These are phyloP conservation scores for Zygosaccharomyces kombuchaensis DNA, from an alignment of 805 yeast species.

Conservation along the genomic window DNA sequence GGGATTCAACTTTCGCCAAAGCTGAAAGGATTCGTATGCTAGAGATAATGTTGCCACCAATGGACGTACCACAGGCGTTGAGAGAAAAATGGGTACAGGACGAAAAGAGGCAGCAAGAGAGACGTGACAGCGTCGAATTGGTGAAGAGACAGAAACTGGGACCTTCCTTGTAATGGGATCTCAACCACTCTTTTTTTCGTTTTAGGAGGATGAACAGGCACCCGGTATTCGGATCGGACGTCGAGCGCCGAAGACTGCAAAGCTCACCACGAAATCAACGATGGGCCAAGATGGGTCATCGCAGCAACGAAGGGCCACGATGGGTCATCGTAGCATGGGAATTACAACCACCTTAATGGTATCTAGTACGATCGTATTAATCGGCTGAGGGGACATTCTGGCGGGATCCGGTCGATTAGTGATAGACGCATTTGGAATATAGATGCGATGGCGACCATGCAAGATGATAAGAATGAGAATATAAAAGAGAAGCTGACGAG, in stretches of 20 bases:
- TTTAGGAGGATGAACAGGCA: not conserved
- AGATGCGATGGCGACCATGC: not conserved
- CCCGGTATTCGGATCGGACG: not conserved
- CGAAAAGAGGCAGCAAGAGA: conserved; percentile 20
- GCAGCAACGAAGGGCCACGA: not conserved
- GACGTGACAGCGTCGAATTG: not conserved
- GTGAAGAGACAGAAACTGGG: conserved; percentile 2
- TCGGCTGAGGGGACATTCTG: not conserved
- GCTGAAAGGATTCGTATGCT: conserved; percentile 48
- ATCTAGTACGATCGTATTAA: not conserved
- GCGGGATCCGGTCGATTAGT: not conserved
- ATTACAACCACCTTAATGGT: not conserved
- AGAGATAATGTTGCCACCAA: conserved; percentile 52
- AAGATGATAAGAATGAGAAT: not conserved
- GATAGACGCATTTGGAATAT: not conserved
- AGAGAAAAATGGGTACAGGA: conserved; percentile 28
- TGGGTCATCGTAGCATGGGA: not conserved
- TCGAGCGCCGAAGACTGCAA: not conserved
- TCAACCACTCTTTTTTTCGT: not conserved
- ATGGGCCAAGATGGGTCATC: not conserved
- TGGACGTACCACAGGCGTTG: conserved; percentile 51
- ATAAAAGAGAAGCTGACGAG: not conserved
- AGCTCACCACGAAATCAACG: not conserved
- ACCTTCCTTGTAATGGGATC: not conserved
- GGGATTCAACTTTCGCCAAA: conserved; percentile 37